Conservation (phyloP, 2,329 filamentous ascomycete species). For the Ascochyta fabae region DNA sequence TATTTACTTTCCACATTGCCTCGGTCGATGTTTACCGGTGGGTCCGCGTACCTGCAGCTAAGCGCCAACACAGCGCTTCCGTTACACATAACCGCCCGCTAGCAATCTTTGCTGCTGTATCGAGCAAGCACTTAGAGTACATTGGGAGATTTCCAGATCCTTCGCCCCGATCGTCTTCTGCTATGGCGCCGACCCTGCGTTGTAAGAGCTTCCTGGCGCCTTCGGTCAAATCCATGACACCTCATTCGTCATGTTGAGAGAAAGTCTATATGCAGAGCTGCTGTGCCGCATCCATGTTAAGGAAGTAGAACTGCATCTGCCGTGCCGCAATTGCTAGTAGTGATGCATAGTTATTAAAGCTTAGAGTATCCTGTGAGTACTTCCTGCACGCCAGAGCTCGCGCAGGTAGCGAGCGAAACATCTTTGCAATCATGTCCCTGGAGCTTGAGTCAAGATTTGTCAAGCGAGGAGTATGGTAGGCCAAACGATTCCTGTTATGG, state of each 20-base stretch:
- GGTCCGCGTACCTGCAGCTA: constrained; percentile 5
- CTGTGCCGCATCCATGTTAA: not conserved
- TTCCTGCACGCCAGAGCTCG: not conserved
- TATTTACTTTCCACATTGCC: too few relatives aligned
- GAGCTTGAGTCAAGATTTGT: constrained; percentile 6
- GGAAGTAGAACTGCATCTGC: not conserved
- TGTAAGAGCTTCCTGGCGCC: too few relatives aligned
- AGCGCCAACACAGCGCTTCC: constrained; percentile 7
- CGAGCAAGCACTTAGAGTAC: not conserved
- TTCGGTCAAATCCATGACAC: not conserved
- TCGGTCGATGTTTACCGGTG: not conserved
- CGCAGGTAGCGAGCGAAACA: not conserved
- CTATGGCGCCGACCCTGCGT: too few relatives aligned
- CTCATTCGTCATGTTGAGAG: not conserved
- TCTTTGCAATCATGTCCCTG: not conserved
- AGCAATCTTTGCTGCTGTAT: not conserved
- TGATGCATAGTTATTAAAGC: not conserved
- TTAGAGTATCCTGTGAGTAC: not conserved
- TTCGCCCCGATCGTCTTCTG: too few relatives aligned
- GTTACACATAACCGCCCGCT: constrained; percentile 4
- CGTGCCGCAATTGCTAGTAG: constrained; percentile 3
- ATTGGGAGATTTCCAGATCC: not conserved
- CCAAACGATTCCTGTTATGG: not conserved
- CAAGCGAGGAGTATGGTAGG: constrained; percentile 8
- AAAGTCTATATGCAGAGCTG: not conserved